A percentile compares a stretch with the other conserved stretches of the same genome.
phyloP scores from a whole-genome alignment of 495 filamentous ascomycete genomes.

The Aspergillus egyptiacus region DNA sequence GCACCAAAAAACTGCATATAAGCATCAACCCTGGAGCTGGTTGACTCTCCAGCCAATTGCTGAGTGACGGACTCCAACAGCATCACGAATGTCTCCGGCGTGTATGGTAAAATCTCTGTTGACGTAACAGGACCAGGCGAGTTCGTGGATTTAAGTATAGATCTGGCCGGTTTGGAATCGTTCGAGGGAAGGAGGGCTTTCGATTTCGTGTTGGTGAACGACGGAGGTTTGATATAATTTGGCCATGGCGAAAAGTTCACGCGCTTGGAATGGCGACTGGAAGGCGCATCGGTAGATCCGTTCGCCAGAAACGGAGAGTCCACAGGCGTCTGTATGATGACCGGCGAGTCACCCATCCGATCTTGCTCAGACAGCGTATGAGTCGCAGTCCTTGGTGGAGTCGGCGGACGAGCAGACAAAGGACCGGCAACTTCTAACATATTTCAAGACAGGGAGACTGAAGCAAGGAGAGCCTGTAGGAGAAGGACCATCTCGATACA shows the following conservation, averaged over 20 bases:
- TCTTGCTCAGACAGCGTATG: constrained; percentile 28
- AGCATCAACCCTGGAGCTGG: constrained; percentile 70
- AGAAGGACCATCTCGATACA: constrained; percentile 30
- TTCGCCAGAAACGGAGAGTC: constrained; percentile 42
- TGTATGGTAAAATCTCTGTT: constrained; percentile 34
- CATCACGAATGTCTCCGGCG: constrained; percentile 56
- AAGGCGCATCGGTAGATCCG: constrained; percentile 29
- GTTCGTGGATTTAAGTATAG: constrained; percentile 71
- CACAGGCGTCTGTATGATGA: constrained; percentile 40
- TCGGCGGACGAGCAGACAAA: constrained; percentile 52
- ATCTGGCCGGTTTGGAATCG: constrained; percentile 66
- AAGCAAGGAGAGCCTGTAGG: constrained; percentile 14
- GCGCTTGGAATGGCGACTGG: constrained; percentile 53
- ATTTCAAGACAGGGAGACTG: constrained; percentile 24
- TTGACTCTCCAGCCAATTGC: constrained; percentile 66
- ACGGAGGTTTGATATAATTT: constrained; percentile 59
- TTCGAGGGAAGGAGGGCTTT: constrained; percentile 52
- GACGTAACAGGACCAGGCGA: constrained; percentile 36
- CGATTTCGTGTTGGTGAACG: constrained; percentile 38
- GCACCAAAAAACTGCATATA: constrained; percentile 74
- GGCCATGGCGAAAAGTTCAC: constrained; percentile 71
- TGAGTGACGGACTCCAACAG: constrained; percentile 69
- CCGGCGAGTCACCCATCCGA: constrained; percentile 27
- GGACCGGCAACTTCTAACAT: constrained; percentile 50
- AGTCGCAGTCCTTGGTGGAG: constrained; percentile 55